Base-by-base conservation (phyloP, 2,329 filamentous ascomycete species). In the Neofusicoccum sp. region DNA sequence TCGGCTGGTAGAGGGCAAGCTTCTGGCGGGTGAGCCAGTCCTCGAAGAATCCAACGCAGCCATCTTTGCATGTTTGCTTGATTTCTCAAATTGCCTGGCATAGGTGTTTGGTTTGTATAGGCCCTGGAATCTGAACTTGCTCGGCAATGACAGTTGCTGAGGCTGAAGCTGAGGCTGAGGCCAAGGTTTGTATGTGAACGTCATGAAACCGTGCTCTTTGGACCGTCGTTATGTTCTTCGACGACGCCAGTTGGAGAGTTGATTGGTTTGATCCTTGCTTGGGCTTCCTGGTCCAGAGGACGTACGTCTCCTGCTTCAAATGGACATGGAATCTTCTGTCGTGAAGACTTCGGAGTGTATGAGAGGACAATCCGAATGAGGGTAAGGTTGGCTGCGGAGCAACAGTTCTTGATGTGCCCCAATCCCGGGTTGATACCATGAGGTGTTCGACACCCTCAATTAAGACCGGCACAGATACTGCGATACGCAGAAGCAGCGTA, bases 291-390 rank as follows among this genome's bases (percentile, higher is more conserved):
- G 6, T 56, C 11, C 3, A 56, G 16, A n/a, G 50, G 37, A 8
- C 12, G 37, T n/a, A 56, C 6, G 11, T 56, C 50, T 5, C 41
- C 28, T 11, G 37, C 12, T 14, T 56, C 50, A 3, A 56, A 11
- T 22, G 34, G 5, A 37, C 59, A 61, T n/a, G 59, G 59, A 9
- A 37, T 22, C 7, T 6, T 68, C 9, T n/a, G 14, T 4, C n/a
- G 12, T 6, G 37, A 7, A 0, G 12, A 1, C 44, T 36, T 29
- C 31, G 36, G 14, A 12, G n/a, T 52, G 48, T 52, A 52, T 4
- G 48, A 52, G 31, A 61, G 36, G 0, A 54, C 31, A 36, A 50
- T 9, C 4, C 29, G 47, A 5, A 50, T 6, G 4, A 12, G 22
- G 5, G 56, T 22, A 4, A 39, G 22, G 6, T 8, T 16, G 11